A percentile compares a stretch with the other conserved stretches of the same genome.
Evolutionary conservation across 1,139 yeast genomes (phyloP).

Genomic region (Petasospora rhodanensis): DNA sequence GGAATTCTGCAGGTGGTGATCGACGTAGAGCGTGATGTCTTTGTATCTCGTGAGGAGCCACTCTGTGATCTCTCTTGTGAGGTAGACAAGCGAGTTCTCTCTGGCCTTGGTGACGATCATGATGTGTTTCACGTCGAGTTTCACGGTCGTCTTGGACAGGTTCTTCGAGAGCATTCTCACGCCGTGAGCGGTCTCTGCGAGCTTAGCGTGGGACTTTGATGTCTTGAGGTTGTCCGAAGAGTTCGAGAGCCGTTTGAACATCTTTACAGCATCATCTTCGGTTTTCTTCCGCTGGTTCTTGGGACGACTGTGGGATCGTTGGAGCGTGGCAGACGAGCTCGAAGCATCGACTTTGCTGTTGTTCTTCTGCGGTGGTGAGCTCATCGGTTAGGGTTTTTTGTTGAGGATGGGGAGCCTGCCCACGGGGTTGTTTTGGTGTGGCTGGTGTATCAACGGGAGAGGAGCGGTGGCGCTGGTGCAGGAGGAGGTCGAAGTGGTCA

Average conservation of each 20-base stretch:
- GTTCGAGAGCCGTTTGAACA: constrained; percentile 14
- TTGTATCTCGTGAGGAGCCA: constrained; percentile 56
- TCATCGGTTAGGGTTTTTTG: no score
- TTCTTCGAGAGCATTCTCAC: constrained; percentile 77
- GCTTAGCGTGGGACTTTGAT: constrained; percentile 66
- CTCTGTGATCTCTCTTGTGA: constrained; percentile 74
- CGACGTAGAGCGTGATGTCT: constrained; percentile 65
- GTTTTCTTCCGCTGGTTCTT: constrained; percentile 4
- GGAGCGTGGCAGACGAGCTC: no score
- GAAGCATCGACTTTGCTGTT: no score
- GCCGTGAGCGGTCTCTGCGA: constrained; percentile 83
- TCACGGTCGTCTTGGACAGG: constrained; percentile 68
- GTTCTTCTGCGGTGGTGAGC: no score
- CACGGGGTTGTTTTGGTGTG: no score
- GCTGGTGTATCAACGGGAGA: no score
- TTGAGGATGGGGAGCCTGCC: no score
- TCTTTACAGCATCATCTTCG: constrained; percentile 12
- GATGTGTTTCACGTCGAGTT: constrained; percentile 61
- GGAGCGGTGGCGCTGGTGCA: no score
- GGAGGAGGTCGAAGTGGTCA: no score
- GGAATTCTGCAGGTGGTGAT: constrained; percentile 54
- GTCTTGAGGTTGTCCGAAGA: constrained; percentile 21
- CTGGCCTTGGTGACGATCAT: constrained; percentile 84
- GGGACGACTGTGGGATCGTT: neutral
- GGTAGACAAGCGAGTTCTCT: constrained; percentile 67